Base-by-base conservation (phyloP, 495 filamentous ascomycete genomes). In the Terfezia boudieri region DNA sequence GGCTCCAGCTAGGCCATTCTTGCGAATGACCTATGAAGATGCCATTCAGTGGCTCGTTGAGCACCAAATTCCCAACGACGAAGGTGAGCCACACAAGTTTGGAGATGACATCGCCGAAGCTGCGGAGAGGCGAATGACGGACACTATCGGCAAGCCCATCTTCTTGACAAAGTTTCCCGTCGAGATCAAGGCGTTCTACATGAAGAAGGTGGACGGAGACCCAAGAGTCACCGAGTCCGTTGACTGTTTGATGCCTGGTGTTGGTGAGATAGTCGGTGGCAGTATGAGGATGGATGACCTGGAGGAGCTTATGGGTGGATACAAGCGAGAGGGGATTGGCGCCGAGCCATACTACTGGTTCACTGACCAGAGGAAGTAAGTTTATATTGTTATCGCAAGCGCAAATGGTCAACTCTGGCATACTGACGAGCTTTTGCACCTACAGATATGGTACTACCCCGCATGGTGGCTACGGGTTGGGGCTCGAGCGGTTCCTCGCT, bases 121-220 rank as follows among this genome's bases (percentile, higher is more conserved):
- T 6, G 92, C 90, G 1, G 90, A 99, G 75, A 81, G 90, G 57
- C 77, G 73, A 63, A 99, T 99, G 92, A 95, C 89, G 10, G 90
- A 96, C 62, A 82, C 81, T 56, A 93, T 99, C 72, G 86, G 86
- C 76, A 70, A 78, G 55, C 90, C 90, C 37, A 94, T 99, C 68
- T 86, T 99, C 72, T 73, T 99, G 14, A 96, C 88, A 6, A 86
- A 94, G 70, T 99, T 99, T 77, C 90, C 90, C 1, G 82, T 81
- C 37, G 84, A 89, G 69, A 92, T 99, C 75, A 99, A 99, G 76
- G 84, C 90, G 4, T 99, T 99, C 70, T 99, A 99, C 72, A 99
- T 99, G 90, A 85, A 86, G 74, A 92, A 86, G 70, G 90, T 88
- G 56, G 71, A 72, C 11, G 66, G 75, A 14, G 90, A 98, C 64